These are phyloP conservation scores for Metschnikowia matae DNA, from an alignment of 805 yeast genomes.

Conservation along the genomic window DNA sequence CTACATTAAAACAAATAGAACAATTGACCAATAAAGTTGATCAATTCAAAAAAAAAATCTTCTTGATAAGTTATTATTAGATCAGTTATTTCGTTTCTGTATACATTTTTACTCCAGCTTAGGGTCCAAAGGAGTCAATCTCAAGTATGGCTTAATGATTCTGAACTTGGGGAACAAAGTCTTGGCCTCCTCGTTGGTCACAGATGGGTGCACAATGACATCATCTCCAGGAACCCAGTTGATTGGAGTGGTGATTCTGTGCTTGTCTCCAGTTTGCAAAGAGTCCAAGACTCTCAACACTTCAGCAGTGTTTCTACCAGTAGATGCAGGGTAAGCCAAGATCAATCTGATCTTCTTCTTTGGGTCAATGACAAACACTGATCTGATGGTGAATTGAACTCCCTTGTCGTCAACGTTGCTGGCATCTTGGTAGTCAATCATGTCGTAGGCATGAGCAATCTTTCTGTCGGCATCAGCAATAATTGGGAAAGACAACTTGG, in stretches of 20 bases:
- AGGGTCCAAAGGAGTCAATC: conserved; percentile 49
- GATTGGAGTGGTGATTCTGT: conserved; percentile 85
- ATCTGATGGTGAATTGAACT: conserved; percentile 82
- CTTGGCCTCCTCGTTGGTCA: conserved; percentile 65
- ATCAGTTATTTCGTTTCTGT: too few relatives aligned
- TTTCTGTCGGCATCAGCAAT: conserved; percentile 84
- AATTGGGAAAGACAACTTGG: conserved; percentile 80
- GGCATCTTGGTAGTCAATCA: conserved; percentile 84
- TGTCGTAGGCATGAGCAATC: conserved; percentile 78
- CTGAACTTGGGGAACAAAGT: conserved; percentile 82
- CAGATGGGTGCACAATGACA: conserved; percentile 86
- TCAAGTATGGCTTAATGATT: conserved; percentile 86
- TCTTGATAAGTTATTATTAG: too few relatives aligned
- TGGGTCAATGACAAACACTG: conserved; percentile 90
- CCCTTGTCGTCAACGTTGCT: conserved; percentile 65
- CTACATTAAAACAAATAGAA: too few relatives aligned
- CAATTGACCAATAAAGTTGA: too few relatives aligned
- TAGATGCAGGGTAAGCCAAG: conserved; percentile 87
- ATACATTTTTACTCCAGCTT: conserved; percentile 15
- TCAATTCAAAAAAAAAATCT: too few relatives aligned
- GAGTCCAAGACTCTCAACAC: conserved; percentile 88
- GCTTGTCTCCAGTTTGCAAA: conserved; percentile 76
- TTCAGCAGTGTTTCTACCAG: conserved; percentile 92
- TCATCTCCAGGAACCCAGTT: conserved; percentile 90
- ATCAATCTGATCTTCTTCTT: conserved; percentile 81